Evolutionary conservation across 2,329 filamentous ascomycete genomes (phyloP), one percentile per base, ranked within the genome.

Genomic region (Graphilbum sp.): DNA sequence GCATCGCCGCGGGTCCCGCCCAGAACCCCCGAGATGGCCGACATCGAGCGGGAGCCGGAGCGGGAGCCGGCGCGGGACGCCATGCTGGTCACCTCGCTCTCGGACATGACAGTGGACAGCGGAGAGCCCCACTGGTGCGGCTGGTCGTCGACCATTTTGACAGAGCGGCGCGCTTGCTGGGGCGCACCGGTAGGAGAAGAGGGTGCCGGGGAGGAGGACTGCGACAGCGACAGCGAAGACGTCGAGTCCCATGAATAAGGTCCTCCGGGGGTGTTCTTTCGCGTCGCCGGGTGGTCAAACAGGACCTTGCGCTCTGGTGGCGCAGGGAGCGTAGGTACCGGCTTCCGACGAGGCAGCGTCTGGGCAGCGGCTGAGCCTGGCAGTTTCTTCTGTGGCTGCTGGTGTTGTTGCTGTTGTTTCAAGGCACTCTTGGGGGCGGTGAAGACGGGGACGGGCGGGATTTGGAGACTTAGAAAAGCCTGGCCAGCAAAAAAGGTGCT

Each of bases 51-150:
- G n/a, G n/a, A n/a, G n/a, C n/a, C 59, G 10, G 66, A 60, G 12
- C 63, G 62, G 18, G 69, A 70, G 15, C 53, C 58, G 29, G 56
- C 60, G 30, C 60, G 59, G 24, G 64, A 36, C 20, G 24, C 31
- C 23, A 32, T 58, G 49, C 66, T 73, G 27, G 55, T 61, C 32
- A 55, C 61, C 44, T 78, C 73, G 49, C 68, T 70, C 51, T 75
- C 73, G 25, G 73, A 77, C 53, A 67, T 59, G 43, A 78, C 72
- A 33, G 72, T 75, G 30, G 74, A 78, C 32, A 77, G 60, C 53
- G 75, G 71, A 33, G 69, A 68, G 54, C 71, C 75, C 71, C 72
- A 76, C 63, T 69, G 69, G 49, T 74, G 70, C 39, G 64, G 61
- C 41, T 62, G 54, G 34, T 62, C 51, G 45, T 66, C 58, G 56